Evolutionary conservation across 805 yeast genomes (phyloP), one percentile per base, ranked within the genome.

Genomic region (Candida multigemmis): DNA sequence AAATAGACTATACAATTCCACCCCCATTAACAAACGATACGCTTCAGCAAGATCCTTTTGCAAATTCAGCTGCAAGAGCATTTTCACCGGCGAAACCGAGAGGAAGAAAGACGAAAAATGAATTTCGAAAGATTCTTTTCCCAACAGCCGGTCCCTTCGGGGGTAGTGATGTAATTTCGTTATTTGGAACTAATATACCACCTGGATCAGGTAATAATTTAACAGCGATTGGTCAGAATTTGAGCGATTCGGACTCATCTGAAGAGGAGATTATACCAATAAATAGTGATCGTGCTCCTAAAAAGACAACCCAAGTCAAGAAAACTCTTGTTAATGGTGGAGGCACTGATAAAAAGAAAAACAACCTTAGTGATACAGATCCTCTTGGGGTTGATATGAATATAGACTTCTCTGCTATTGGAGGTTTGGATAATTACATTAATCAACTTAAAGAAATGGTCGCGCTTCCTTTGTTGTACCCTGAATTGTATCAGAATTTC

Each of bases 81-180:
- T 55, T 46, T 21, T 38, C 41, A 10, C 53, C 55, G 16, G 56
- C 66, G 11, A 59, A 66, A 37, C n/a, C n/a, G n/a, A 40, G 56
- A 23, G 50, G 65, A 21, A 52, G 57, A n/a, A 53, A 64, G 12
- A 44, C 55, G 5, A 72, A 70, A 23, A 71, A 67, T 15, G 68
- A 60, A 22, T 57, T 50, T 29, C 48, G 80, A 21, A 68, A 86
- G 43, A 68, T 94, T 21, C 56, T 91, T 20, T 87, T 82, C 44
- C 94, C 96, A 5, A 89, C 96, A 0, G 85, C 86, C 10, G 98
- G 98, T 0, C 98, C 98, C 2, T 89, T 89, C 62, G 98, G 98
- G 16, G 98, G 98, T 13, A 78, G 89, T 34, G 96, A 89, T 47
- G 94, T 85, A 1, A 69, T 77, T 6, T 79, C 96, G 0, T 58